phyloP scores from a whole-genome alignment of 2,329 filamentous ascomycete species.

The Chalaropsis ovoidea region DNA sequence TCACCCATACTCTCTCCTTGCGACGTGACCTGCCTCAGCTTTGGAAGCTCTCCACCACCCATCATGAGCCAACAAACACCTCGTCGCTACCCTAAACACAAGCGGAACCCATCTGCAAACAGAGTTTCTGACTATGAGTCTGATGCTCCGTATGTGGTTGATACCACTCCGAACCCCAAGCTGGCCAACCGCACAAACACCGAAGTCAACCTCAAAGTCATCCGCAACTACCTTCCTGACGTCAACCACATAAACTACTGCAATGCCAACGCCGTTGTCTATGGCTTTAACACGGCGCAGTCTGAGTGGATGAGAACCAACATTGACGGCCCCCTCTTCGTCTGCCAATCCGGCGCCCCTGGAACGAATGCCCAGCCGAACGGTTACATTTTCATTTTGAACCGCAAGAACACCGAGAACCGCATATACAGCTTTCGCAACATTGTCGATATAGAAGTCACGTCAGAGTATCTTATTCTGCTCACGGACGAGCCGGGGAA shows the following conservation, averaged over 20 bases:
- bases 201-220: slow-evolving; percentile 76
- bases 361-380: background rate
- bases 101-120: slow-evolving; percentile 35
- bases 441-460: slow-evolving; percentile 54
- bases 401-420: slow-evolving; percentile 61
- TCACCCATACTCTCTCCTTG: background rate
- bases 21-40: background rate
- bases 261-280: slow-evolving; percentile 77
- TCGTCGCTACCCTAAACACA: slow-evolving; percentile 33
- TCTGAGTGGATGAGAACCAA: slow-evolving; percentile 74
- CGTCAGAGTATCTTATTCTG: slow-evolving; percentile 44
- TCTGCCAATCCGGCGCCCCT: slow-evolving; percentile 33
- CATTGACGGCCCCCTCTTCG: slow-evolving; percentile 79
- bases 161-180: slow-evolving; percentile 35
- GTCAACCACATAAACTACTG: slow-evolving; percentile 66
- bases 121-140: slow-evolving; percentile 55
- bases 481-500: slow-evolving; percentile 34
- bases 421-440: slow-evolving; percentile 55
- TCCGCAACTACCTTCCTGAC: slow-evolving; percentile 68
- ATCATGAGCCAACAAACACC: slow-evolving; percentile 40
- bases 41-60: background rate
- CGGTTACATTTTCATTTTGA: slow-evolving; percentile 59
- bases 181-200: slow-evolving; percentile 61
- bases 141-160: slow-evolving; percentile 46
- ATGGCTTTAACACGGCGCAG: slow-evolving; percentile 58